Conservation (phyloP, 2,329 filamentous ascomycete genomes). For the Monosporascus ibericus region DNA sequence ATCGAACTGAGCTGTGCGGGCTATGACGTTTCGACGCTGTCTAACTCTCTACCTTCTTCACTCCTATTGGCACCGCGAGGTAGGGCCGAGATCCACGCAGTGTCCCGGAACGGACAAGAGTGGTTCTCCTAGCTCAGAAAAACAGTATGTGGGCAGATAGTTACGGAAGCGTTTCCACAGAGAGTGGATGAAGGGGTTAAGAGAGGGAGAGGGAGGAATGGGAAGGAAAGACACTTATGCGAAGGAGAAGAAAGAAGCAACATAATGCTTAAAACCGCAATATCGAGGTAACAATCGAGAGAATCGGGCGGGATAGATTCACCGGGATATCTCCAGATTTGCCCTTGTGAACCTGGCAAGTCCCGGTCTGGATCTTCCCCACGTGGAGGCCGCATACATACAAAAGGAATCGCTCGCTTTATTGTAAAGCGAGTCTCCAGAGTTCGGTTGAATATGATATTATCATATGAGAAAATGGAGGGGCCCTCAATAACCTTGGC, state of each 20-base stretch:
- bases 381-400: neutral
- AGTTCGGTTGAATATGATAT: neutral
- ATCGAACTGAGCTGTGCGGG: neutral
- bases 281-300: no score
- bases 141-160: no score
- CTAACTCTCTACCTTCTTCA: neutral
- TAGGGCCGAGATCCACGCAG: neutral
- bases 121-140: no score
- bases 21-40: neutral
- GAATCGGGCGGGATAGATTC: neutral
- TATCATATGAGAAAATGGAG: no score
- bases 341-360: neutral
- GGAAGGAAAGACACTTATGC: no score
- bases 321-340: neutral
- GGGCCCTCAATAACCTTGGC: no score
- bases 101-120: neutral
- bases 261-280: no score
- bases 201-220: neutral
- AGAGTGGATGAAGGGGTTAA: neutral
- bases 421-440: neutral
- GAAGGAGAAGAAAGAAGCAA: no score
- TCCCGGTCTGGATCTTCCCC: neutral
- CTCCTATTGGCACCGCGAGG: neutral
- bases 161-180: no score
- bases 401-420: neutral